Base-by-base conservation (phyloP, 306 rosid species). In the Aeschynomene evenia region DNA sequence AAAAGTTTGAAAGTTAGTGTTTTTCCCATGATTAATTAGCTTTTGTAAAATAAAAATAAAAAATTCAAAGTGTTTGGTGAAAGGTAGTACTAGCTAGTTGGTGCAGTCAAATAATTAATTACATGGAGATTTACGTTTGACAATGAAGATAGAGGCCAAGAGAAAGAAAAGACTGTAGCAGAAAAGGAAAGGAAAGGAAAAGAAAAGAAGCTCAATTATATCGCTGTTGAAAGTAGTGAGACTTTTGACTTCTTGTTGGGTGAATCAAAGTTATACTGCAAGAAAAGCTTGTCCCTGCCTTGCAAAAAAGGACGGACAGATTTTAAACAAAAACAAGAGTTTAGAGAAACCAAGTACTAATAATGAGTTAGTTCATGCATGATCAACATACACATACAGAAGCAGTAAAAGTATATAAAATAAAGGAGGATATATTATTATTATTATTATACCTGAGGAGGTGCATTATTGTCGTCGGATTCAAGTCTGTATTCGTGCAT, bases 361-460 rank as follows among this genome's bases (percentile, higher is more conserved):
- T 37, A 37, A n/a, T n/a, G n/a, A n/a, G n/a, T n/a, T n/a, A 11
- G 20, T 24, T 6, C 26, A 29, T 28, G 15, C n/a, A n/a, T n/a
- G n/a, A n/a, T n/a, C n/a, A 24, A 5, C 1, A 53, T 42, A 11
- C 31, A 26, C 13, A 31, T 15, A 59, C 36, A 21, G 12, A 37
- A 9, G 26, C 13, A 31, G 2, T 6, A 15, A 2, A 21, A 13
- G 33, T 43, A 9, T 39, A 39, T 39, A 10, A 26, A 13, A 13
- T 11, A 9, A 18, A 22, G n/a, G n/a, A n/a, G n/a, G n/a, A n/a
- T n/a, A n/a, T n/a, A n/a, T n/a, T n/a, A n/a, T n/a, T n/a, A n/a
- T n/a, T n/a, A n/a, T n/a, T n/a, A n/a, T n/a, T 86, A 82, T 90
- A 74, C 98, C 94, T 93, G 98, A 8, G 97, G 91, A 78, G 94